These are phyloP conservation scores for Mycena olivaceomarginata DNA, from an alignment of 768 basidiomycete species.

Conservation along the genomic window DNA sequence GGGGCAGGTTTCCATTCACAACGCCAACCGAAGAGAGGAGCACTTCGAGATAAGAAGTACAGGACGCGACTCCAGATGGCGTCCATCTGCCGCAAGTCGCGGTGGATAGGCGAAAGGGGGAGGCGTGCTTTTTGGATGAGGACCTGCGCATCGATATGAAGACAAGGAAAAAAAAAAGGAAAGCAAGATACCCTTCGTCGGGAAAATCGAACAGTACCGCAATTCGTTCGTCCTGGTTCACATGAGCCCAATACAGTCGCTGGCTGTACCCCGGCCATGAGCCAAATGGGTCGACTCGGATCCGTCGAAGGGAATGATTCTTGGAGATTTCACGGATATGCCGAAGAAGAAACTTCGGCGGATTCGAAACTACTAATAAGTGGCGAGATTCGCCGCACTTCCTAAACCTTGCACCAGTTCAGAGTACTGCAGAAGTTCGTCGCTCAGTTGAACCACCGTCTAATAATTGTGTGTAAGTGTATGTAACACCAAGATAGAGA, in stretches of 20 bases:
- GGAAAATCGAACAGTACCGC: not conserved
- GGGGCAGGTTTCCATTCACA: too few relatives aligned
- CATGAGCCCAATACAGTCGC: too few relatives aligned
- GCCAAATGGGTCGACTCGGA: not conserved
- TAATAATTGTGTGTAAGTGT: not conserved
- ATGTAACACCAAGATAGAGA: too few relatives aligned
- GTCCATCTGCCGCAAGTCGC: constrained; percentile 15
- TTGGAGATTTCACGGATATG: not conserved
- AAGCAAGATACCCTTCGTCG: not conserved
- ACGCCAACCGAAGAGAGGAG: not conserved
- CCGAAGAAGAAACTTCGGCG: not conserved
- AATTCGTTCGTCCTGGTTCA: too few relatives aligned
- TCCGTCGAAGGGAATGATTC: not conserved
- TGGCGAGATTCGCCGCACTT: constrained; percentile 5
- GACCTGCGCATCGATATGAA: not conserved
- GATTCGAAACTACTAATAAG: not conserved
- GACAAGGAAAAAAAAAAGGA: not conserved
- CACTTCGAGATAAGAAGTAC: not conserved
- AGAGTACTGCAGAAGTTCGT: too few relatives aligned
- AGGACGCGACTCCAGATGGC: constrained; percentile 24
- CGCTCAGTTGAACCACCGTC: not conserved
- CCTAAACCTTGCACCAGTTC: not conserved
- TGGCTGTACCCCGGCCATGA: not conserved
- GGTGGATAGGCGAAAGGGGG: not conserved
- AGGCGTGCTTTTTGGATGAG: not conserved